Percentiles rank a stretch among this genome's conserved stretches.
These are phyloP conservation scores for Diversispora epigaea DNA, from an alignment of 192 early-diverging fungal species.

Conservation along the genomic window DNA sequence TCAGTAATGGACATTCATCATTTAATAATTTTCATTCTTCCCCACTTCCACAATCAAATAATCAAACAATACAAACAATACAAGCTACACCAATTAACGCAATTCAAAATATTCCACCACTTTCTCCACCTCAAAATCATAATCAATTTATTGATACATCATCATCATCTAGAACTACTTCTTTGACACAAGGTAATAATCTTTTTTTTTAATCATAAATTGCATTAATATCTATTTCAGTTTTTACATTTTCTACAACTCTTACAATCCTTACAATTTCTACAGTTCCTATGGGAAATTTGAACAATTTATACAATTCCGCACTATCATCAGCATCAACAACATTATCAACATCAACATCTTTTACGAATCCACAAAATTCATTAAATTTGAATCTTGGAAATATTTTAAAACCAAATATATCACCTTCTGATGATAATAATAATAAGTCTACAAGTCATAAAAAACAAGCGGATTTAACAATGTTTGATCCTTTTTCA, in stretches of 20 bases:
- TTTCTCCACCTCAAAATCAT: neutral
- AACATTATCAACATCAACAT: too few species aligned
- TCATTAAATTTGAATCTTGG: too few species aligned
- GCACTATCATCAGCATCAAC: too few species aligned
- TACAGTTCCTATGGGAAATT: too few species aligned
- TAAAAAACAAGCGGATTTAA: constrained; percentile 16
- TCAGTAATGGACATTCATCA: too few species aligned
- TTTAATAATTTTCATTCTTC: neutral
- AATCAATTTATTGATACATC: neutral
- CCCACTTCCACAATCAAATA: neutral
- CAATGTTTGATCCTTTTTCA: constrained; percentile 20
- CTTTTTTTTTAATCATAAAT: too few species aligned
- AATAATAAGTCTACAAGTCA: constrained; percentile 4
- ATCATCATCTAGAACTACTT: neutral
- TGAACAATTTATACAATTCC: too few species aligned
- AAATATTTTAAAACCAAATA: neutral
- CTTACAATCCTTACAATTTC: too few species aligned
- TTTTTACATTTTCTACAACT: too few species aligned
- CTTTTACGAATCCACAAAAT: too few species aligned
- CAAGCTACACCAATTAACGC: neutral
- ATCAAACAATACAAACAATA: neutral
- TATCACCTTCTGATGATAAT: neutral
- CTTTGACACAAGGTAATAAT: constrained; percentile 1
- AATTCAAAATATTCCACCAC: neutral
- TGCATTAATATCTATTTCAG: too few species aligned